Base-by-base conservation (phyloP, 139 green algal species). In the Chlamydomonas sphaeroides region DNA sequence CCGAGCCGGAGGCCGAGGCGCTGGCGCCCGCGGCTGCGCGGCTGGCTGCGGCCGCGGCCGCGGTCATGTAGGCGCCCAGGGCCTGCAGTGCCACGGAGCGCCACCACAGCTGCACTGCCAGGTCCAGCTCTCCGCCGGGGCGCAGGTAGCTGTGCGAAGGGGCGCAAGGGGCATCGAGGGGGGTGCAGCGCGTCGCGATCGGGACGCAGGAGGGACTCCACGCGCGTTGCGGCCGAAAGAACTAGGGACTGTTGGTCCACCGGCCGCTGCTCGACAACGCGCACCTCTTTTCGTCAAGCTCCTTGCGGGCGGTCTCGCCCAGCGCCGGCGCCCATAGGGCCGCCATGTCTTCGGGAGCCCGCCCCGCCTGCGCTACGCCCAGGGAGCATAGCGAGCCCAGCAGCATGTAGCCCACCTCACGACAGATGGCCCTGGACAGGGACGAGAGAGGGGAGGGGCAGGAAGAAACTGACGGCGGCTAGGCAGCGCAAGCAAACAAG, bases 51-150 rank as follows among this genome's bases (percentile, higher is more conserved):
- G 45, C 49, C 49, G 26, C 21, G 26, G 48, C 30, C 5, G 67
- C 35, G 8, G 68, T 30, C 25, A 93, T 59, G 78, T 90, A 92
- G 17, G 90, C 89, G 59, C 76, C 66, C 41, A 97, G 84, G 8
- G 94, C 89, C 76, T 95, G 87, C 62, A 97, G 85, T 7, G 94
- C 94, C 33, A 90, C 89, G 3, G 86, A 67, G 10, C 93, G 86
- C 94, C 94, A 97, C 92, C 92, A 95, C 56, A 95, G 72, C 84
- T 95, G 87, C 80, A 92, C 82, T 21, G 92, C 88, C 35, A 95
- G 71, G 36, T 91, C 88, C 32, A 84, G n/a, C 35, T 96, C 93
- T 35, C 79, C 79, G 39, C 79, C 56, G 2, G 85, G 78, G 49
- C 83, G 63, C 21, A 18, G 33, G 69, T 65, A 78, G 18, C 67